Evolutionary conservation across 345 rosid species (phyloP).

Genomic region (Syzygium jambos): DNA sequence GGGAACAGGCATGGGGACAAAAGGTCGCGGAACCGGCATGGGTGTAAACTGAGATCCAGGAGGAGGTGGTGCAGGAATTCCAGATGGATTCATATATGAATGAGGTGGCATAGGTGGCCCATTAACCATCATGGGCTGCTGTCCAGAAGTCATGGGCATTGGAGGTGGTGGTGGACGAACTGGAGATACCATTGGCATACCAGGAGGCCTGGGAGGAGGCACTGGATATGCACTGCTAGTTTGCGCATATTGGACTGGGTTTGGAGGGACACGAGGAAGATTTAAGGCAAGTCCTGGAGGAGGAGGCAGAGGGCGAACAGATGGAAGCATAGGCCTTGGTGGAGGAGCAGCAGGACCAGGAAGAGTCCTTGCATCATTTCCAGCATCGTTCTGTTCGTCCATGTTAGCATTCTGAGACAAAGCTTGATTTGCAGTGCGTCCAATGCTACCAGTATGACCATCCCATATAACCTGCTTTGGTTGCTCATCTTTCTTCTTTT

Average conservation of each 20-base stretch:
- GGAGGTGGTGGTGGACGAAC: slow-evolving; percentile 51
- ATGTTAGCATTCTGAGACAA: slow-evolving; percentile 51
- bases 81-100: slow-evolving; percentile 21
- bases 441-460: slow-evolving; percentile 89
- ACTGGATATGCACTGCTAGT: slow-evolving; percentile 32
- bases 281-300: slow-evolving; percentile 78
- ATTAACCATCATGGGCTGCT: slow-evolving; percentile 50
- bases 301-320: slow-evolving; percentile 72
- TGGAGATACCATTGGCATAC: slow-evolving; percentile 52
- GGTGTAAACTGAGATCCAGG: slow-evolving; percentile 70
- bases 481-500: slow-evolving; percentile 89
- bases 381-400: slow-evolving; percentile 49
- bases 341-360: slow-evolving; percentile 90
- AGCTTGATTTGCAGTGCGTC: slow-evolving; percentile 87
- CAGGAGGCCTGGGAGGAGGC: slow-evolving; percentile 52
- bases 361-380: slow-evolving; percentile 35
- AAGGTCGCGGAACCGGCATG: slow-evolving; percentile 43
- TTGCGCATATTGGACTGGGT: slow-evolving; percentile 32
- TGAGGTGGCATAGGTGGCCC: slow-evolving; percentile 53
- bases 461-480: slow-evolving; percentile 94
- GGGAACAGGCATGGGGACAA: slow-evolving; percentile 24
- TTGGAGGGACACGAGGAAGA: slow-evolving; percentile 67
- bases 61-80: slow-evolving; percentile 57
- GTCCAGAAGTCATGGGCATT: slow-evolving; percentile 46
- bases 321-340: slow-evolving; percentile 60